Percentiles rank a stretch among this genome's conserved stretches.
phyloP scores from a whole-genome alignment of 805 yeast species.

The Ogataea ramenticola region DNA sequence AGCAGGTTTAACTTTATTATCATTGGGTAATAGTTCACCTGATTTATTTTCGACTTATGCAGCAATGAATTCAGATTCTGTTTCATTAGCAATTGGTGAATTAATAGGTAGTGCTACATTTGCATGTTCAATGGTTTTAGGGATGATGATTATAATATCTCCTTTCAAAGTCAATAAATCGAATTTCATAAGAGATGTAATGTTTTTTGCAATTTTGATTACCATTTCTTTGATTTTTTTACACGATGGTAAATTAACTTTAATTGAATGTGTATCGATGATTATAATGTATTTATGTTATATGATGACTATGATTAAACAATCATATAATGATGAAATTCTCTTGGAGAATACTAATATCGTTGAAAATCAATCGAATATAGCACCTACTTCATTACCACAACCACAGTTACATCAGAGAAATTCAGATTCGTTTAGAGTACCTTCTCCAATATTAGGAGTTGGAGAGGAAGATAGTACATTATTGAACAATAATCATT shows the following conservation, averaged over 20 bases:
- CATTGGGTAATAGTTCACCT: slow-evolving; percentile 90
- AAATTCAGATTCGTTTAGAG: too few relatives aligned
- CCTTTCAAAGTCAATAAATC: slow-evolving; percentile 43
- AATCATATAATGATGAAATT: neutral
- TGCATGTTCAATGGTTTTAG: slow-evolving; percentile 44
- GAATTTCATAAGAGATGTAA: slow-evolving; percentile 54
- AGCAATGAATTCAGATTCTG: slow-evolving; percentile 67
- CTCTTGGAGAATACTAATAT: too few relatives aligned
- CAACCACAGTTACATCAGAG: too few relatives aligned
- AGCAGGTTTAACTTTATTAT: slow-evolving; percentile 80
- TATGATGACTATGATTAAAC: slow-evolving; percentile 36
- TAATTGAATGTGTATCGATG: slow-evolving; percentile 52
- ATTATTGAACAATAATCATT: too few relatives aligned
- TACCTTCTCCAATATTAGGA: too few relatives aligned
- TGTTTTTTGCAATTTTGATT: slow-evolving; percentile 47
- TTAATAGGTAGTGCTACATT: slow-evolving; percentile 48
- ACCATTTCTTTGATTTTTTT: slow-evolving; percentile 44
- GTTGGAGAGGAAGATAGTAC: too few relatives aligned
- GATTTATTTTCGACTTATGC: slow-evolving; percentile 81
- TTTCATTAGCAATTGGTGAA: slow-evolving; percentile 46
- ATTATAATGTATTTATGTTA: slow-evolving; percentile 50
- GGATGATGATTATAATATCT: slow-evolving; percentile 37
- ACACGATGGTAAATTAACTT: slow-evolving; percentile 45
- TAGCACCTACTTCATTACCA: neutral
- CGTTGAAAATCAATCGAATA: neutral